Conservation (phyloP, 1,139 yeast genomes). For the Blastobotrys serpentis region DNA sequence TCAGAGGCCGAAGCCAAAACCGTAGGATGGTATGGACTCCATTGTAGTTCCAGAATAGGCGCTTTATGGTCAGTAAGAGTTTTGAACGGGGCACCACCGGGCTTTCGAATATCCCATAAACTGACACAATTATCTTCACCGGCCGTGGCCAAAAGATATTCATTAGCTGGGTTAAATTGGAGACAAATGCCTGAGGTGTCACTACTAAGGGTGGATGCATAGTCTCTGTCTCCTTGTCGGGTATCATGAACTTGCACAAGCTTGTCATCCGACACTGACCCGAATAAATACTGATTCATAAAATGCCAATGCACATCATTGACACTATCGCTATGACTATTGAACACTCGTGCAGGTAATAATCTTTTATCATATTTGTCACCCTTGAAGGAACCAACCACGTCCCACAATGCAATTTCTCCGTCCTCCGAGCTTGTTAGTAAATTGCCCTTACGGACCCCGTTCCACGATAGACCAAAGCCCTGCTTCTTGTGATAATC, state of each 20-base stretch:
- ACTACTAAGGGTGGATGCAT: background rate
- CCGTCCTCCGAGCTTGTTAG: conserved; percentile 69
- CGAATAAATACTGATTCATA: conserved; percentile 51
- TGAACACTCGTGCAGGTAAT: conserved; percentile 20
- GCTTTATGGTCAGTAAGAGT: conserved; percentile 39
- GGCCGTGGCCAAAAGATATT: conserved; percentile 64
- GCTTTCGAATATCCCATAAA: conserved; percentile 67
- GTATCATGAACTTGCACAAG: conserved; percentile 66
- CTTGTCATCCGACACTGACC: conserved; percentile 72
- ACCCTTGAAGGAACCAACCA: conserved; percentile 33
- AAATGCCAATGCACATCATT: conserved; percentile 51
- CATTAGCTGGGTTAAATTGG: conserved; percentile 59
- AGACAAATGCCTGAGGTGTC: conserved; percentile 59
- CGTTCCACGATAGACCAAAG: conserved; percentile 69
- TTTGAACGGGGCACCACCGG: conserved; percentile 46
- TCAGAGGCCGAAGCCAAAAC: conserved; percentile 71
- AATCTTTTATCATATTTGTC: conserved; percentile 21
- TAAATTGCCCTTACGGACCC: conserved; percentile 43
- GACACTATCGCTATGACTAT: conserved; percentile 30
- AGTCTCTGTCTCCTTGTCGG: conserved; percentile 37
- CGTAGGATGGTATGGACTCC: conserved; percentile 65
- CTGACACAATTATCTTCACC: conserved; percentile 58
- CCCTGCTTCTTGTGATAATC: conserved; percentile 71
- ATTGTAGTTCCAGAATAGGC: conserved; percentile 42
- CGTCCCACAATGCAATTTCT: conserved; percentile 70